Conservation (phyloP, 441 rosid species). For the Croton laevigatus region DNA sequence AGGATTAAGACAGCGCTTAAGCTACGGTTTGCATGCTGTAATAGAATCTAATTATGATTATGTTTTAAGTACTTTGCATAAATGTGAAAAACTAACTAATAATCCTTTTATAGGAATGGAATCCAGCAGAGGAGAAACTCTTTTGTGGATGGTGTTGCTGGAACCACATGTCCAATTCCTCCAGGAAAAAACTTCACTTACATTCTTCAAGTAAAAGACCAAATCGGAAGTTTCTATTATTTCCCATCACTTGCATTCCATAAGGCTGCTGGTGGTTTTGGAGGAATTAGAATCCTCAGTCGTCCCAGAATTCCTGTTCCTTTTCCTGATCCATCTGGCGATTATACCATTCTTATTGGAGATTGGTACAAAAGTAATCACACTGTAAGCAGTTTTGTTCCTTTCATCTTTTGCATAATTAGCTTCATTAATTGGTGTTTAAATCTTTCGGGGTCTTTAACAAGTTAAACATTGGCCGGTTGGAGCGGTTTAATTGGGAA, state of each 20-base stretch:
- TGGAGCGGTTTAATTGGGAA: background rate
- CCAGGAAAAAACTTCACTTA: slow-evolving; percentile 81
- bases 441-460: background rate
- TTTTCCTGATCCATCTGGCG: slow-evolving; percentile 70
- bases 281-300: slow-evolving; percentile 81
- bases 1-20: background rate
- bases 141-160: slow-evolving; percentile 69
- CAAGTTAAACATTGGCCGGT: background rate
- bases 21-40: too few species aligned
- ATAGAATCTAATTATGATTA: too few species aligned
- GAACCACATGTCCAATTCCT: slow-evolving; percentile 93
- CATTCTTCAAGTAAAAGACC: slow-evolving; percentile 88
- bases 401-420: background rate
- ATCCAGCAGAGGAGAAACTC: slow-evolving; percentile 85
- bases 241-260: slow-evolving; percentile 90
- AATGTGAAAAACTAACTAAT: too few species aligned
- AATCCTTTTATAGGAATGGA: slow-evolving; percentile 52
- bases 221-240: slow-evolving; percentile 89
- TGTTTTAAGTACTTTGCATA: too few species aligned
- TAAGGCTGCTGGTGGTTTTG: slow-evolving; percentile 93
- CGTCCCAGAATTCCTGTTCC: slow-evolving; percentile 89
- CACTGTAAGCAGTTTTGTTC: slow-evolving; percentile 44
- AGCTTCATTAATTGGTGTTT: background rate
- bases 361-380: slow-evolving; percentile 85
- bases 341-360: slow-evolving; percentile 80